Evolutionary conservation across 441 rosid genomes (phyloP).

Genomic region (Breynia disticha): DNA sequence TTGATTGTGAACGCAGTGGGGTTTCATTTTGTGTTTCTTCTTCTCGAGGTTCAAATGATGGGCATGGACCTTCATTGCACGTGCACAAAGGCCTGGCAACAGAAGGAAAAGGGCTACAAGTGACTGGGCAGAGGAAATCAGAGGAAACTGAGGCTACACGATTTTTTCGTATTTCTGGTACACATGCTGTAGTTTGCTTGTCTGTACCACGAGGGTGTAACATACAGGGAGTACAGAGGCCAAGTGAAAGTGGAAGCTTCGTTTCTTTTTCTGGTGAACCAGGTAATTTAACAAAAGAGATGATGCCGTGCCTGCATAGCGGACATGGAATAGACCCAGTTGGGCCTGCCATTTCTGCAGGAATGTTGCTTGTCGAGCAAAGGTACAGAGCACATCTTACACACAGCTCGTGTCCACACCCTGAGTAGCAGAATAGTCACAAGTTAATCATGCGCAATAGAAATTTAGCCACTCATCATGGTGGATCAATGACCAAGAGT

Average conservation of each 20-base stretch:
- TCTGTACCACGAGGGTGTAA: conserved; percentile 59
- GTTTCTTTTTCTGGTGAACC: conserved; percentile 56
- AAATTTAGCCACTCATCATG: not conserved
- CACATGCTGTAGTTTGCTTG: conserved; percentile 42
- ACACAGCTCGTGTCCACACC: conserved; percentile 86
- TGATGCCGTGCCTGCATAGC: conserved; percentile 79
- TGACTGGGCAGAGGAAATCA: conserved; percentile 79
- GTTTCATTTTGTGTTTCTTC: conserved; percentile 40
- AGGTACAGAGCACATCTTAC: conserved; percentile 89
- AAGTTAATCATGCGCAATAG: not conserved
- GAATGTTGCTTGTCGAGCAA: conserved; percentile 70
- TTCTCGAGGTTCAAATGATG: conserved; percentile 56
- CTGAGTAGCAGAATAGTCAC: conserved; percentile 25
- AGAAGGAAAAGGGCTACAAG: conserved; percentile 90
- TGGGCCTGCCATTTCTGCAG: conserved; percentile 53
- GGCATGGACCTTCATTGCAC: conserved; percentile 77
- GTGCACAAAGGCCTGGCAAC: conserved; percentile 77
- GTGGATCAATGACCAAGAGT: not conserved
- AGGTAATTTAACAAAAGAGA: conserved; percentile 61
- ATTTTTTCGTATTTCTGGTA: conserved; percentile 51
- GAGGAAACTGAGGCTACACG: conserved; percentile 71
- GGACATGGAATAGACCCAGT: conserved; percentile 94
- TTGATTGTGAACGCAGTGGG: conserved; percentile 29
- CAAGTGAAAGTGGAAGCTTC: conserved; percentile 64
- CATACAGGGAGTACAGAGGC: conserved; percentile 86